These are phyloP conservation scores for Aspergillus japonicus DNA, from an alignment of 2,329 filamentous ascomycete genomes.

Conservation along the genomic window DNA sequence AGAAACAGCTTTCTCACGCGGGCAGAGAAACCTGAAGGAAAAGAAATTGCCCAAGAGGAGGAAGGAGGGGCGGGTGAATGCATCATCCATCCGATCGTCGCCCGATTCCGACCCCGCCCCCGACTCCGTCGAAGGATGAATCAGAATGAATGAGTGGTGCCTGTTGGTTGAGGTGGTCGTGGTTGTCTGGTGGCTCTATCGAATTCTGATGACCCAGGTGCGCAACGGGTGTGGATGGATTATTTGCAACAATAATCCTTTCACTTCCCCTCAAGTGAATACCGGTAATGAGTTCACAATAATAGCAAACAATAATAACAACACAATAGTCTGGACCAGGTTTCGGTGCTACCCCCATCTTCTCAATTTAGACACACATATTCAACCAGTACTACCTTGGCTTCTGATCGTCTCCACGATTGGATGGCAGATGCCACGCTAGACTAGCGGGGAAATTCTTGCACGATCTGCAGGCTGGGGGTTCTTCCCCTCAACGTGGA, in stretches of 20 bases:
- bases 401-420: not conserved
- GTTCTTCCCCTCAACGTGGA: not conserved
- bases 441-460: slow-evolving; percentile 8
- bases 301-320: too few relatives aligned
- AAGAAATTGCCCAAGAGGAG: not conserved
- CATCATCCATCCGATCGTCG: not conserved
- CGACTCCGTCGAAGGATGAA: not conserved
- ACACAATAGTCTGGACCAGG: not conserved
- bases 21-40: not conserved
- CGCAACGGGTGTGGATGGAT: too few relatives aligned
- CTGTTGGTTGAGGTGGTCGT: not conserved
- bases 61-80: not conserved
- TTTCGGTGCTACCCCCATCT: not conserved
- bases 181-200: not conserved
- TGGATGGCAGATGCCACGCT: slow-evolving; percentile 7
- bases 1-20: not conserved
- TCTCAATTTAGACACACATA: not conserved
- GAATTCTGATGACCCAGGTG: not conserved
- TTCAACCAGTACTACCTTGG: slow-evolving; percentile 6
- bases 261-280: too few relatives aligned
- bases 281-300: too few relatives aligned
- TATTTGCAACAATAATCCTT: too few relatives aligned
- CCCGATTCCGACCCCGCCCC: slow-evolving; percentile 2
- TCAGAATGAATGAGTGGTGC: not conserved
- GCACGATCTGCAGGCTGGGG: slow-evolving; percentile 12